A percentile compares a stretch with the other conserved stretches of the same genome.
Evolutionary conservation across 2,329 filamentous ascomycete genomes (phyloP).

Genomic region (Arachnopeziza araneosa): DNA sequence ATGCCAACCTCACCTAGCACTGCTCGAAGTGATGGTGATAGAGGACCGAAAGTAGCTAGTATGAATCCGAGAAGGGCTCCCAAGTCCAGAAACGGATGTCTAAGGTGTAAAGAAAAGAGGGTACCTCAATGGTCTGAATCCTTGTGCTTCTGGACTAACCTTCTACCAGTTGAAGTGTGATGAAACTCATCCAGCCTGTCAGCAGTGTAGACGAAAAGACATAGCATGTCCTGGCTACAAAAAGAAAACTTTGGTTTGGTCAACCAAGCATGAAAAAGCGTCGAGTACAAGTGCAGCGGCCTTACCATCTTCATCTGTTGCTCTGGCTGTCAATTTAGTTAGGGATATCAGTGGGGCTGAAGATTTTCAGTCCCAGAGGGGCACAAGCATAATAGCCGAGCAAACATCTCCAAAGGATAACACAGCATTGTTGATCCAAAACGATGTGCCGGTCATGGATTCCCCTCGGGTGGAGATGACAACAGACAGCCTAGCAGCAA

Average conservation of each 20-base stretch:
- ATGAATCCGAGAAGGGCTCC: conserved; percentile 24
- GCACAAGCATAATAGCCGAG: background rate
- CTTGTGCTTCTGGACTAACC: conserved; percentile 2
- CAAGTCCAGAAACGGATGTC: conserved; percentile 25
- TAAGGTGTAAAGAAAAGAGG: conserved; percentile 27
- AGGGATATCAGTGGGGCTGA: background rate
- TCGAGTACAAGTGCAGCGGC: conserved; percentile 1
- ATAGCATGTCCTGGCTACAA: conserved; percentile 25
- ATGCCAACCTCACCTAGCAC: background rate
- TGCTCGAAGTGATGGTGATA: background rate
- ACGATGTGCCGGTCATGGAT: background rate
- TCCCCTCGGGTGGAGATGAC: background rate
- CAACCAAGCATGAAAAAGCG: conserved; percentile 28
- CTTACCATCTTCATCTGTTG: conserved; percentile 2
- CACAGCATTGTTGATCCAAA: background rate
- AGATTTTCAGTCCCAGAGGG: background rate
- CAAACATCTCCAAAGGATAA: no score
- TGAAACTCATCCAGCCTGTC: conserved; percentile 26
- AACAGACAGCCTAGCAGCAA: conserved; percentile 24
- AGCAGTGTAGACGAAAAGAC: conserved; percentile 23
- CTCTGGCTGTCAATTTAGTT: conserved; percentile 5
- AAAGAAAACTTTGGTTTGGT: conserved; percentile 24
- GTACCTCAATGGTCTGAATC: conserved; percentile 10
- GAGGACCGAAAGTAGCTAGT: background rate
- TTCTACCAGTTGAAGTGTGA: conserved; percentile 26